Conservation (phyloP, 2,329 filamentous ascomycete genomes). For the Aureobasidium namibiae region DNA sequence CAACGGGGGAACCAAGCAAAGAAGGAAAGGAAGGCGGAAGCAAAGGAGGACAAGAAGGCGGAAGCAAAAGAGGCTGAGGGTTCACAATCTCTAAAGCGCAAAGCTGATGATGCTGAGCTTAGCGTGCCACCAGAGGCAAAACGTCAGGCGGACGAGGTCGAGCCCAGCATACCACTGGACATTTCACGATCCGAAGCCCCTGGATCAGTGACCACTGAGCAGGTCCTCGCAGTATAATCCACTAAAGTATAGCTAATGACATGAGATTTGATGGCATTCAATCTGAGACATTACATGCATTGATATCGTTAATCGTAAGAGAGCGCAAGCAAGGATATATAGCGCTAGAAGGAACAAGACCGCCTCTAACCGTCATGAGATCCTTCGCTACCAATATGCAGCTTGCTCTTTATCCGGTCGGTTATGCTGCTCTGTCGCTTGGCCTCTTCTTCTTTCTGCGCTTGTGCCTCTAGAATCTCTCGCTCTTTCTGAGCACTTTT, state of each 20-base stretch:
- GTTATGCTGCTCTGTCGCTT: slow-evolving; percentile 22
- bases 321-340: neutral
- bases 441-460: slow-evolving; percentile 38
- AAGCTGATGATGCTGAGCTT: slow-evolving; percentile 10
- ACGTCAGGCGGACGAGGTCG: slow-evolving; percentile 21
- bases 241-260: neutral
- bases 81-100: slow-evolving; percentile 13
- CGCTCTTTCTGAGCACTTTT: slow-evolving; percentile 54
- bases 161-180: slow-evolving; percentile 22
- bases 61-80: too few relatives aligned
- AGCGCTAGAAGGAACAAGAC: neutral
- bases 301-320: neutral
- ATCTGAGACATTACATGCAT: neutral
- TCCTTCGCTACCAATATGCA: neutral
- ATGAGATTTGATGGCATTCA: neutral
- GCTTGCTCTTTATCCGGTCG: neutral
- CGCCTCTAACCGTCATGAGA: neutral
- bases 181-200: slow-evolving; percentile 21
- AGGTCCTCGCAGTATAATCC: slow-evolving; percentile 21
- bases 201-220: slow-evolving; percentile 19
- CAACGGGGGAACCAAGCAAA: neutral
- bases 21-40: slow-evolving; percentile 31
- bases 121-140: slow-evolving; percentile 17
- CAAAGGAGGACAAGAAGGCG: slow-evolving; percentile 18
- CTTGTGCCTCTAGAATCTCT: slow-evolving; percentile 34